Conservation (phyloP, 345 rosid species). For the Hibiscus trionum region DNA sequence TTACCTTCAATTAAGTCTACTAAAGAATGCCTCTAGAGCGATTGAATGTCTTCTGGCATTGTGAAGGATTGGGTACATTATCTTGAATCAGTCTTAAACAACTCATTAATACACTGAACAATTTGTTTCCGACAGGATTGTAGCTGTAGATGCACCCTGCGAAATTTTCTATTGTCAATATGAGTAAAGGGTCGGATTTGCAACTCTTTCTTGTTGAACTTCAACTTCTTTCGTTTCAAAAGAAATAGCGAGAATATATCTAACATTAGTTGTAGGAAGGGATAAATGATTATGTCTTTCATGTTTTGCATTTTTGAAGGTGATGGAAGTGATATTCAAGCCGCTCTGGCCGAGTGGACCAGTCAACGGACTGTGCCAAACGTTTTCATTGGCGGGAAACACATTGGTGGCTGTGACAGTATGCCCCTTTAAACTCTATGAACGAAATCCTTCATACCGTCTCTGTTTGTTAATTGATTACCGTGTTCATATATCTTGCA, state of each 20-base stretch:
- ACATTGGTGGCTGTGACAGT: constrained; percentile 85
- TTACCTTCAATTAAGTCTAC: neutral
- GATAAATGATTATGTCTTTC: neutral
- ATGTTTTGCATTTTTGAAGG: constrained; percentile 27
- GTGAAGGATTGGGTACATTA: neutral
- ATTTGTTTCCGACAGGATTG: neutral
- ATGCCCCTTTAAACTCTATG: constrained; percentile 1
- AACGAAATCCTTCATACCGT: neutral
- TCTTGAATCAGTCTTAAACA: neutral
- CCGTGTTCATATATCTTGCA: constrained; percentile 23
- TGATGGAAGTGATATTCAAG: constrained; percentile 57
- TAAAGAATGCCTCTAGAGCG: neutral
- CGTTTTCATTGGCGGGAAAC: constrained; percentile 57
- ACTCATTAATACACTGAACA: neutral
- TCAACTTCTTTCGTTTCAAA: neutral
- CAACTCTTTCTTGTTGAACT: neutral
- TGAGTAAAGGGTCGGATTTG: neutral
- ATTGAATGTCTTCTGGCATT: neutral
- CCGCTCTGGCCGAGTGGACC: constrained; percentile 61
- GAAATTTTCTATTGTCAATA: neutral
- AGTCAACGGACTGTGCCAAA: constrained; percentile 27
- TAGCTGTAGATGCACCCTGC: neutral
- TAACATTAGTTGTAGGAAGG: neutral
- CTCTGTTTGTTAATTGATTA: neutral
- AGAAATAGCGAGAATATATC: neutral